Conservation (phyloP, 495 filamentous ascomycete species). For the Xylaria cubensis region DNA sequence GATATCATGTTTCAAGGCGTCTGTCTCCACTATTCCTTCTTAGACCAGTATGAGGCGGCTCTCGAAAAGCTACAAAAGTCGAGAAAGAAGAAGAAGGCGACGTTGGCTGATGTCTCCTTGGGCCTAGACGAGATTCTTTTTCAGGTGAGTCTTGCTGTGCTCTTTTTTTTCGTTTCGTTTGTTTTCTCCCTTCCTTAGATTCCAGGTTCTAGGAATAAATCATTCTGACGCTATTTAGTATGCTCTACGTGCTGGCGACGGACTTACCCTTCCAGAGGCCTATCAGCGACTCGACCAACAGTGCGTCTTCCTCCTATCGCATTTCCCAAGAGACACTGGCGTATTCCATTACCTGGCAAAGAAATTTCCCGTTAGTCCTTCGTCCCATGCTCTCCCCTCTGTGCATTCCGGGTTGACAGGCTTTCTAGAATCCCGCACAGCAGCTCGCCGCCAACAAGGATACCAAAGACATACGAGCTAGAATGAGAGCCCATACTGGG, state of each 20-base stretch:
- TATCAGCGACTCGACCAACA: constrained; percentile 44
- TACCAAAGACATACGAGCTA: neutral
- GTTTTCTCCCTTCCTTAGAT: no score
- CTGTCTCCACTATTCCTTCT: constrained; percentile 70
- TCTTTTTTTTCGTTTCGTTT: no score
- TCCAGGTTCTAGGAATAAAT: no score
- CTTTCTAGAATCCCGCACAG: constrained; percentile 28
- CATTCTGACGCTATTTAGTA: constrained; percentile 41
- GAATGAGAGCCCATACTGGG: constrained; percentile 12
- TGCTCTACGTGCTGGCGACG: constrained; percentile 50
- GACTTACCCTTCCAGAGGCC: constrained; percentile 48
- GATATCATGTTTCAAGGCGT: constrained; percentile 73
- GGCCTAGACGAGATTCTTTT: constrained; percentile 46
- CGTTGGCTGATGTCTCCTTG: constrained; percentile 35
- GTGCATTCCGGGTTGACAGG: neutral
- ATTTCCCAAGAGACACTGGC: constrained; percentile 48
- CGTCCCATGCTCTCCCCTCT: neutral
- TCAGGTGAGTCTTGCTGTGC: constrained; percentile 43
- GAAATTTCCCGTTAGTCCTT: constrained; percentile 44
- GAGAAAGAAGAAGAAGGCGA: constrained; percentile 41
- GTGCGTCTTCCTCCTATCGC: constrained; percentile 48
- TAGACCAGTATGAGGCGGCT: constrained; percentile 42
- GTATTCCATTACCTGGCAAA: constrained; percentile 46
- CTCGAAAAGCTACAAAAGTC: constrained; percentile 38
- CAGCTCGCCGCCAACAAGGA: constrained; percentile 32